phyloP scores from a whole-genome alignment of 768 basidiomycete genomes.

The Chiua virens region DNA sequence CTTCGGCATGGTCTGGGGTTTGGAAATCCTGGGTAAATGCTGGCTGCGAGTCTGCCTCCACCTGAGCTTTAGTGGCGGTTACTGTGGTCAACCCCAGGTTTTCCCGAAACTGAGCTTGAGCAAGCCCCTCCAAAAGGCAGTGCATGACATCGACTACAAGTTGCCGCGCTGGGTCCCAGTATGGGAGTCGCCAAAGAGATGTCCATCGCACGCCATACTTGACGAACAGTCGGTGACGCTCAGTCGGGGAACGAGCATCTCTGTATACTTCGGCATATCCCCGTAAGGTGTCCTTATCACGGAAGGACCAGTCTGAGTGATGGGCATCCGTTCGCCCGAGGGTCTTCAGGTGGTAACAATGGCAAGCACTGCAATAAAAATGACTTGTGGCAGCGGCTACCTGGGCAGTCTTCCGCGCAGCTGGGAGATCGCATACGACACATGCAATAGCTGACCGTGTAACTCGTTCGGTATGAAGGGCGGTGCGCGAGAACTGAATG shows the following conservation, averaged over 20 bases:
- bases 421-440: constrained; percentile 33
- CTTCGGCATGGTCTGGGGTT: not conserved
- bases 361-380: constrained; percentile 34
- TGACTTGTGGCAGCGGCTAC: constrained; percentile 22
- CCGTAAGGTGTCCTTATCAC: not conserved
- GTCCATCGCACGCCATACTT: constrained; percentile 15
- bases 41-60: not conserved
- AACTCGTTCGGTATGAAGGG: constrained; percentile 3
- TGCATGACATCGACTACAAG: not conserved
- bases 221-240: not conserved
- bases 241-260: not conserved
- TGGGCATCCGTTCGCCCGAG: constrained; percentile 1
- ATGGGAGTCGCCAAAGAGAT: not conserved
- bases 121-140: not conserved
- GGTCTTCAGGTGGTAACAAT: constrained; percentile 10
- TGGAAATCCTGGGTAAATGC: constrained; percentile 2
- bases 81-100: not conserved
- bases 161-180: not conserved
- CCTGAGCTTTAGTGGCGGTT: not conserved
- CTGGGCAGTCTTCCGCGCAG: constrained; percentile 28
- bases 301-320: not conserved
- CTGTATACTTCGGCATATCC: not conserved
- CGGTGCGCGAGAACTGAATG: constrained; percentile 13
- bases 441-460: constrained; percentile 10
- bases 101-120: not conserved